Conservation (phyloP, 140 eudicot species). For the Oenanthe javanica region DNA sequence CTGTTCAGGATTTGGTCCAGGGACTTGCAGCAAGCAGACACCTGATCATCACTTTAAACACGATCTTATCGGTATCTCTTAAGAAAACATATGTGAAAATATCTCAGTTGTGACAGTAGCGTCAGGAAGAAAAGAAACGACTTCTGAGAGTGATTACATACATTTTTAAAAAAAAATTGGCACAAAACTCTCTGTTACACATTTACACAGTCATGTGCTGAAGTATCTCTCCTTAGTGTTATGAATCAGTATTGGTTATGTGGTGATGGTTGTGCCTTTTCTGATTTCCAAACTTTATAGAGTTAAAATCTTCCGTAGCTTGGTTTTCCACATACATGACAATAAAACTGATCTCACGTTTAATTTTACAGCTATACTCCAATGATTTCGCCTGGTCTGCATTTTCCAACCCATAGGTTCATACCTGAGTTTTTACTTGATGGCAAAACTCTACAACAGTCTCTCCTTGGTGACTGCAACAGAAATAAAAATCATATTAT, state of each 20-base stretch:
- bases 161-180: background rate
- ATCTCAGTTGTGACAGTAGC: background rate
- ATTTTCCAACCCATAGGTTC: constrained; percentile 58
- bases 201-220: constrained; percentile 2
- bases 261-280: background rate
- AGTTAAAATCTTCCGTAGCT: background rate
- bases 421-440: constrained; percentile 36
- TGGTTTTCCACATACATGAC: background rate
- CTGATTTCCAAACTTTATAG: background rate
- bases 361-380: constrained; percentile 25
- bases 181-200: constrained; percentile 1
- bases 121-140: background rate
- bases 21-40: background rate
- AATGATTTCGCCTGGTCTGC: constrained; percentile 50
- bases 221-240: background rate
- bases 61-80: background rate
- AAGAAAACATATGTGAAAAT: background rate
- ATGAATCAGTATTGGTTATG: background rate
- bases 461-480: constrained; percentile 86
- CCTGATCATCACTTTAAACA: background rate
- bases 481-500: background rate
- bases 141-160: background rate
- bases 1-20: background rate
- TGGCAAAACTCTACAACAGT: constrained; percentile 69
- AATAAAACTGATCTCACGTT: background rate